Evolutionary conservation across 2,329 filamentous ascomycete genomes (phyloP).

Genomic region (Trichoderma sp.): DNA sequence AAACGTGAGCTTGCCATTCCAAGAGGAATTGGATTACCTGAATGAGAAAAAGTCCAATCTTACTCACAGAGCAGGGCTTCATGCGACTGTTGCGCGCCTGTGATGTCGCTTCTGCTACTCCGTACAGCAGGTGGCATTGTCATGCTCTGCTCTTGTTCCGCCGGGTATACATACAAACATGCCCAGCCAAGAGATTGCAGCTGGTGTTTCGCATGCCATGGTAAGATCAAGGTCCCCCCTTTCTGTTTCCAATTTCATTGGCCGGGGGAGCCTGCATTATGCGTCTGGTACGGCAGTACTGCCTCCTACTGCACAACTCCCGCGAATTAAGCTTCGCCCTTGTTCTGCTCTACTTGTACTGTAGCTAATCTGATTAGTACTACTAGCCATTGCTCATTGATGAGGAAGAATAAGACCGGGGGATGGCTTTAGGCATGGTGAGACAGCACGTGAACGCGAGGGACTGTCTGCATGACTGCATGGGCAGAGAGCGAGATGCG

Average conservation of each 20-base stretch:
- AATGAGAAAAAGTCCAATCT: neutral
- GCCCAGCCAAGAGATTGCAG: neutral
- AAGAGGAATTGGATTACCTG: neutral
- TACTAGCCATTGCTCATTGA: neutral
- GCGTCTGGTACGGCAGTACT: neutral
- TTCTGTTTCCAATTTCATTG: neutral
- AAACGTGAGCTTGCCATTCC: neutral
- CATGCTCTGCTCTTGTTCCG: neutral
- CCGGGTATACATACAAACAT: neutral
- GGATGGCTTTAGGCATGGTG: neutral
- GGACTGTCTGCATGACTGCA: slow-evolving; percentile 1
- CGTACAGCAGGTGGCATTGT: neutral
- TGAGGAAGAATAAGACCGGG: neutral
- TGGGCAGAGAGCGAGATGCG: slow-evolving; percentile 12
- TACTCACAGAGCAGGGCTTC: neutral
- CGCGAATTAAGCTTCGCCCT: neutral
- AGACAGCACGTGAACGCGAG: slow-evolving; percentile 22
- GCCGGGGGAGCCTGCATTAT: neutral
- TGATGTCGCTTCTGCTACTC: neutral
- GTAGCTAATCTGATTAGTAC: neutral
- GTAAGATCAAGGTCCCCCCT: neutral
- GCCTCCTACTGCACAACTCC: neutral
- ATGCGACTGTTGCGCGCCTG: neutral
- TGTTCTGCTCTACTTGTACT: neutral
- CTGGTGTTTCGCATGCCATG: neutral